phyloP scores from a whole-genome alignment of 2,329 filamentous ascomycete genomes.

The Aspergillus pseudoglaucus region DNA sequence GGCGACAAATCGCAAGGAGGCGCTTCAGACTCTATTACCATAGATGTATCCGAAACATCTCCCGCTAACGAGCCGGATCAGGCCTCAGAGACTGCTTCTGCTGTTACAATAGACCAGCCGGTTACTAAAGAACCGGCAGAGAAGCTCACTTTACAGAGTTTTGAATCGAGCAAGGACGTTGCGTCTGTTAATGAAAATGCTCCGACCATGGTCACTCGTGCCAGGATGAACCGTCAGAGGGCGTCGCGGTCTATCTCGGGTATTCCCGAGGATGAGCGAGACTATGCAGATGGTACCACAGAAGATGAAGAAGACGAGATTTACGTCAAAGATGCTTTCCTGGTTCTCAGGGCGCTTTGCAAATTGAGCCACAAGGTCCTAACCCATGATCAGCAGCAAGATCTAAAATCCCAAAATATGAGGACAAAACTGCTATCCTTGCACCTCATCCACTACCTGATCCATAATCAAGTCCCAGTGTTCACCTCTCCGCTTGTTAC shows the following conservation, averaged over 20 bases:
- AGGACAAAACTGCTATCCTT: constrained; percentile 92
- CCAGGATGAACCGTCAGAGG: constrained; percentile 40
- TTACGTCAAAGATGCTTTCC: constrained; percentile 92
- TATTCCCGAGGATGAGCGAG: constrained; percentile 29
- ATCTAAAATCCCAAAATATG: constrained; percentile 92
- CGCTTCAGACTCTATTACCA: constrained; percentile 32
- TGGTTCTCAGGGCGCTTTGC: constrained; percentile 96
- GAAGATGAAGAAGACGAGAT: constrained; percentile 82
- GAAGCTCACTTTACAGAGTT: constrained; percentile 62
- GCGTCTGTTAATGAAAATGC: constrained; percentile 60
- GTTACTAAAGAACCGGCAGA: constrained; percentile 49
- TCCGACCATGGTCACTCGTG: constrained; percentile 59
- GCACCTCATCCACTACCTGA: constrained; percentile 87
- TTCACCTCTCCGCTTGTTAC: constrained; percentile 89
- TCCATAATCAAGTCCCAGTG: constrained; percentile 87
- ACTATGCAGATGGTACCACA: constrained; percentile 32
- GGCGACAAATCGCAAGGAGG: constrained; percentile 26
- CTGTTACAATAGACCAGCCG: constrained; percentile 32
- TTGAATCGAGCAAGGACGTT: constrained; percentile 63
- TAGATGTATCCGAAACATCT: constrained; percentile 32
- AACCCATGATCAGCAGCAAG: constrained; percentile 82
- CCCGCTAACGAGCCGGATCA: constrained; percentile 45
- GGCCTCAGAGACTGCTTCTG: constrained; percentile 34
- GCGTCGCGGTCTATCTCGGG: constrained; percentile 39
- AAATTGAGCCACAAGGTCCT: constrained; percentile 92